Evolutionary conservation across 768 basidiomycete species (phyloP), one percentile per base, ranked within the genome.

Genomic region (Dentipellis fragilis): DNA sequence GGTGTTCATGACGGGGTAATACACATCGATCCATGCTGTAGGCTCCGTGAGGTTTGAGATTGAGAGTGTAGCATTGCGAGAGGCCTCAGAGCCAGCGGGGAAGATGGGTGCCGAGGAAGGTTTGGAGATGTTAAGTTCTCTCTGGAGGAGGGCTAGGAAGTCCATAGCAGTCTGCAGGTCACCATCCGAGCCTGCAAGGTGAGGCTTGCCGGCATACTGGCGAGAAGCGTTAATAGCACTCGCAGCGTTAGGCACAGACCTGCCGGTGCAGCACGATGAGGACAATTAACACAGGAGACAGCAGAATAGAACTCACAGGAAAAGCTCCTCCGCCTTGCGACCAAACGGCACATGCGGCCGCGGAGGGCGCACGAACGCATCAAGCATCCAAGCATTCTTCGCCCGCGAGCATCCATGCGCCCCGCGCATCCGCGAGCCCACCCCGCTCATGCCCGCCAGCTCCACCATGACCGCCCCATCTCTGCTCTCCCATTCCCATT

Each of bases 1-100:
- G 0, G 81, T 86, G 68, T 95, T 91, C 72, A 95, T 71, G 42
- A 93, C 75, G 1, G 94, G 93, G 68, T 87, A 95, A 68, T 98
- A 96, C 38, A 79, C 77, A 61, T 92, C 89, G 57, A 92, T 82
- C 90, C 90, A 93, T 55, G 85, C 88, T 0, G 72, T 76, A 2
- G 87, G 85, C 22, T 66, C 68, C 34, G 63, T 69, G 39, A 77
- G 71, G 4, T 71, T 72, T 7, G 69, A 63, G 42, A 81, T 71
- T 17, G 68, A 66, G 14, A 87, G 72, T 0, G 88, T 91, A 4
- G 87, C 80, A 47, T 79, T 74, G 52, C 83, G 84, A 34, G 87
- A 89, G 52, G 76, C 73, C 10, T 69, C 64, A 34, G 86, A 77
- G 4, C 92, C 91, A 17, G 89, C 88, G 19, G 80, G 70, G 64